Evolutionary conservation across 169 alveolate species (phyloP).

Genomic region (Plasmodium cynomolgi): DNA sequence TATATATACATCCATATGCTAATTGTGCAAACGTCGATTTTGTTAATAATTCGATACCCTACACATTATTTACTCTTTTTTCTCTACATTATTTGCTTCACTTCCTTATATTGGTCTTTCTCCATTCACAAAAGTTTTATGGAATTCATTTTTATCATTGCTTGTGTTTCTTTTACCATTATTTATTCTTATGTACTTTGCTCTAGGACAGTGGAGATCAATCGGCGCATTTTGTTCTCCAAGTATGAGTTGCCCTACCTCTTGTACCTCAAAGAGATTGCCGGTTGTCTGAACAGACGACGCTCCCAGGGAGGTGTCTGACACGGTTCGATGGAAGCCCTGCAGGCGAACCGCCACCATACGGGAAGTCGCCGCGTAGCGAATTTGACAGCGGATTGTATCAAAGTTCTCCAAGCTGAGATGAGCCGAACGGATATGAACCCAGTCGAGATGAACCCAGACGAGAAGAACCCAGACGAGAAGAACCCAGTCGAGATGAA

Average conservation of each 20-base stretch:
- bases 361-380: not conserved
- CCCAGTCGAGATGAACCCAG: not conserved
- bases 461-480: too few relatives aligned
- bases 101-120: slow-evolving; percentile 46
- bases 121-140: slow-evolving; percentile 47
- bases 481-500: not conserved
- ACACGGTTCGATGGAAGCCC: too few relatives aligned
- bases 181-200: slow-evolving; percentile 76
- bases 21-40: slow-evolving; percentile 51
- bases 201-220: slow-evolving; percentile 77
- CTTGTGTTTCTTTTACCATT: slow-evolving; percentile 63
- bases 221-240: slow-evolving; percentile 80
- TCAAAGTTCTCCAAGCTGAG: not conserved
- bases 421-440: not conserved
- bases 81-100: slow-evolving; percentile 21
- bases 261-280: slow-evolving; percentile 79
- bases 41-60: slow-evolving; percentile 65
- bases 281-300: slow-evolving; percentile 9
- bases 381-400: not conserved
- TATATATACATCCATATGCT: slow-evolving; percentile 66
- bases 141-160: slow-evolving; percentile 62
- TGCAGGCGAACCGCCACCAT: not conserved
- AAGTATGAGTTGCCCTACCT: slow-evolving; percentile 82
- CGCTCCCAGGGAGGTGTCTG: not conserved
- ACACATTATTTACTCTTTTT: slow-evolving; percentile 59